These are phyloP conservation scores for Cordyceps pruinosa DNA, from an alignment of 2,329 filamentous ascomycete species.

Conservation along the genomic window DNA sequence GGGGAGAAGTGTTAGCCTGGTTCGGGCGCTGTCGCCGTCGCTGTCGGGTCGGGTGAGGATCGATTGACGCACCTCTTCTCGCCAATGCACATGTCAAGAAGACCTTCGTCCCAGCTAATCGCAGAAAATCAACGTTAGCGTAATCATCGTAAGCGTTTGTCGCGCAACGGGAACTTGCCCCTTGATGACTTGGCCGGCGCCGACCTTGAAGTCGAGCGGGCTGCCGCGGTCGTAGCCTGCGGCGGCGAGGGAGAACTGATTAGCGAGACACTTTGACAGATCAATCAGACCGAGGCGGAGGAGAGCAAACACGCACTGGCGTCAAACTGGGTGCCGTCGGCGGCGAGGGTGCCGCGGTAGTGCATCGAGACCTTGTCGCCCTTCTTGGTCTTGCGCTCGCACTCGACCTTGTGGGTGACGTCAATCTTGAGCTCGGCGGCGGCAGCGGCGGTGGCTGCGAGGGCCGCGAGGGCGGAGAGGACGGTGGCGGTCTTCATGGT, in stretches of 20 bases:
- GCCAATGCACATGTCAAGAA: constrained; percentile 90
- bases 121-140: constrained; percentile 14
- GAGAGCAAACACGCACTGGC: constrained; percentile 43
- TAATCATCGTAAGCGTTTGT: background rate
- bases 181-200: constrained; percentile 77
- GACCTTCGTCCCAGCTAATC: constrained; percentile 76
- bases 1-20: constrained; percentile 15
- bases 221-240: constrained; percentile 63
- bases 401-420: constrained; percentile 65
- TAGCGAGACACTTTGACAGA: background rate
- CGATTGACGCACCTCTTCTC: constrained; percentile 61
- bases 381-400: constrained; percentile 66
- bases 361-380: constrained; percentile 82
- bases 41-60: no score
- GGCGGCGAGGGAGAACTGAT: background rate
- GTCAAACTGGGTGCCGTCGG: constrained; percentile 75
- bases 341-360: constrained; percentile 75
- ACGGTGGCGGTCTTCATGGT: constrained; percentile 44
- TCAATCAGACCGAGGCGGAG: background rate
- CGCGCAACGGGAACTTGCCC: constrained; percentile 51
- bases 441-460: constrained; percentile 44
- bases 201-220: constrained; percentile 75
- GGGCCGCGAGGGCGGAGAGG: constrained; percentile 45
- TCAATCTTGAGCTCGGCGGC: constrained; percentile 67
- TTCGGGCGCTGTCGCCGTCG: constrained; percentile 8